A percentile compares a stretch with the other conserved stretches of the same genome.
These are phyloP conservation scores for Dictyostelium purpureum DNA, from an alignment of 78 protist species.

Conservation along the genomic window DNA sequence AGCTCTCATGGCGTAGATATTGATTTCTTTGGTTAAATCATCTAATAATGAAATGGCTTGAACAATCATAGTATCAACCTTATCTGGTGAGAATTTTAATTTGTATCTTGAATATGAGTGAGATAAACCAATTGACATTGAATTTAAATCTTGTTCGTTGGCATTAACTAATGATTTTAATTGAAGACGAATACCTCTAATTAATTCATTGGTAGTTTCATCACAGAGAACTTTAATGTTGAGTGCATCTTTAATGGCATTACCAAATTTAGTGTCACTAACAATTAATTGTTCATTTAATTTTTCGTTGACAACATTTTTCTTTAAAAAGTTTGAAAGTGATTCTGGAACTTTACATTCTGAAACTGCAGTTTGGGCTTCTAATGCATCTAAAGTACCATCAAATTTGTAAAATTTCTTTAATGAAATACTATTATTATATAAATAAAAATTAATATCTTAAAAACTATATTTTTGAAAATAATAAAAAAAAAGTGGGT, in stretches of 20 bases:
- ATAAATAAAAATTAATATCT: background rate
- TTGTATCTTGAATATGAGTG: slow-evolving; percentile 97
- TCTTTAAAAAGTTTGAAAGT: slow-evolving; percentile 91
- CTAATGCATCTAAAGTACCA: slow-evolving; percentile 95
- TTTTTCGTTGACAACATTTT: slow-evolving; percentile 80
- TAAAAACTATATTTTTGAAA: background rate
- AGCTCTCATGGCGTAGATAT: slow-evolving; percentile 98
- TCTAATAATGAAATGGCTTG: slow-evolving; percentile 98
- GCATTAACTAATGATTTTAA: slow-evolving; percentile 69
- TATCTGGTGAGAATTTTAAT: slow-evolving; percentile 98
- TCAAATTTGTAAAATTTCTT: slow-evolving; percentile 93
- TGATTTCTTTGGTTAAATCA: slow-evolving; percentile 98
- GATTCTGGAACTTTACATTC: slow-evolving; percentile 90
- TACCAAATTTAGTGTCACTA: slow-evolving; percentile 94
- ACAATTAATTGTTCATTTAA: slow-evolving; percentile 91
- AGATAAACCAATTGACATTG: slow-evolving; percentile 96
- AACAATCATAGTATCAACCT: slow-evolving; percentile 98
- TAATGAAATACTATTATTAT: slow-evolving; percentile 83
- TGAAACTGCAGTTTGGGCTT: slow-evolving; percentile 90
- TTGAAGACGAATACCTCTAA: slow-evolving; percentile 94
- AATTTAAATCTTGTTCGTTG: slow-evolving; percentile 47
- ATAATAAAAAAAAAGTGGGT: too few species aligned
- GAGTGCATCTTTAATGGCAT: slow-evolving; percentile 89
- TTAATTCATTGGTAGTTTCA: slow-evolving; percentile 85
- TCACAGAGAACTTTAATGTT: slow-evolving; percentile 50